Base-by-base conservation (phyloP, 306 rosid species). In the Luffa acutangula region DNA sequence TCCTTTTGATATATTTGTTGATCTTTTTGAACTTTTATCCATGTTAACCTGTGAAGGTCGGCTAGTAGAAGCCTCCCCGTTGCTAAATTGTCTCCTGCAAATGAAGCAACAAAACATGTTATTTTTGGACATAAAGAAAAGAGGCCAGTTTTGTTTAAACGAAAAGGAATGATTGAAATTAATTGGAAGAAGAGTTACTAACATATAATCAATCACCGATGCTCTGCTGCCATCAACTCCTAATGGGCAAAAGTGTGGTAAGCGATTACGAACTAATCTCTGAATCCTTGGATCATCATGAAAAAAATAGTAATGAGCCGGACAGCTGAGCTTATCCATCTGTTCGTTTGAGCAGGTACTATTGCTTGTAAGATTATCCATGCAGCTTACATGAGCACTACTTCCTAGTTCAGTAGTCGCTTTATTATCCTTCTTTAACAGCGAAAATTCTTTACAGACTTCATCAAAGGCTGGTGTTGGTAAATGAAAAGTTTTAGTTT, bases 391-490 rank as follows among this genome's bases (percentile, higher is more conserved):
- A 42, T 70, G 73, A 3, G 20, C 41, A 77, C 54, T 76, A 57
- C 86, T 77, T 71, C 73, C 63, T 21, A 79, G 76, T 58, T 82
- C 81, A 37, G 76, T 81, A n/a, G 76, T n/a, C 17, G 48, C 81
- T 66, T 80, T 85, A 31, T 56, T 82, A 43, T 82, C 53, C 78
- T 86, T 89, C 67, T 75, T 37, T 39, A 89, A 85, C 60, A 15
- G 70, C 42, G 88, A 89, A 80, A 91, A 92, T 71, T 92, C 97
- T 77, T 87, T 87, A 80, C 81, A 95, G 5, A 91, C 31, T 86
- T 92, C 97, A 79, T 95, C 90, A 39, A 95, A 83, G 9, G 89
- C 95, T 10, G 98, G 98, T 25, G 98, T 95, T 14, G 95, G 90
- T 81, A 89, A 80, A 4, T 82, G 81, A 86, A 80, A 80, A 52